Conservation (phyloP, 495 filamentous ascomycete genomes). For the Aspergillus funiculosus region DNA sequence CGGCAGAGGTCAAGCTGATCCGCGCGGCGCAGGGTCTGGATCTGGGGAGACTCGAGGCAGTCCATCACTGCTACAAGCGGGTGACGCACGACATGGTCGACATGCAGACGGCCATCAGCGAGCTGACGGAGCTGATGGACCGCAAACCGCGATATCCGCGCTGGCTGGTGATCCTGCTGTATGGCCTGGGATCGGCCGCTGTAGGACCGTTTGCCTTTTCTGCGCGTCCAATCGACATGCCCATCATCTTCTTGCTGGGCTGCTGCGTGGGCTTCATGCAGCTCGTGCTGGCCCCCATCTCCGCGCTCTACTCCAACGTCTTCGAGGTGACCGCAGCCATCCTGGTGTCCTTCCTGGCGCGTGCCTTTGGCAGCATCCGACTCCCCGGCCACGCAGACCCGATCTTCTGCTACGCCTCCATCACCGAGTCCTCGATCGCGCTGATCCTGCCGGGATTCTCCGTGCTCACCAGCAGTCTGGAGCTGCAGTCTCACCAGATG, state of each 20-base stretch:
- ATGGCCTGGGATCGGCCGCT: slow-evolving; percentile 70
- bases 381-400: slow-evolving; percentile 48
- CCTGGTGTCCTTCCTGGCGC: slow-evolving; percentile 77
- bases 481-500: slow-evolving; percentile 81
- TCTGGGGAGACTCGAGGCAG: slow-evolving; percentile 77
- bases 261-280: slow-evolving; percentile 77
- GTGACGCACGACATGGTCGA: slow-evolving; percentile 83
- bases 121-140: slow-evolving; percentile 62
- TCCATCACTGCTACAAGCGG: slow-evolving; percentile 88
- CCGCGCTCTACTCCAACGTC: slow-evolving; percentile 74
- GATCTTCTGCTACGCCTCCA: slow-evolving; percentile 82
- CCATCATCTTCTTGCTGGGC: slow-evolving; percentile 79
- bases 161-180: slow-evolving; percentile 73
- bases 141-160: slow-evolving; percentile 59
- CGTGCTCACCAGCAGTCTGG: slow-evolving; percentile 74
- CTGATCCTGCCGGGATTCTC: slow-evolving; percentile 88
- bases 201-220: slow-evolving; percentile 86
- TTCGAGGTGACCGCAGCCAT: slow-evolving; percentile 87
- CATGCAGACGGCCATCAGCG: slow-evolving; percentile 73
- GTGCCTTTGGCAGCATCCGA: slow-evolving; percentile 74
- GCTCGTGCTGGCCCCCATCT: slow-evolving; percentile 69
- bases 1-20: slow-evolving; percentile 87
- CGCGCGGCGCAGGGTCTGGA: slow-evolving; percentile 73
- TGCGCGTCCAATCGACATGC: slow-evolving; percentile 80
- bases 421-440: slow-evolving; percentile 86